Evolutionary conservation across 2,329 filamentous ascomycete species (phyloP).

Genomic region (Celoporthe dispersa): DNA sequence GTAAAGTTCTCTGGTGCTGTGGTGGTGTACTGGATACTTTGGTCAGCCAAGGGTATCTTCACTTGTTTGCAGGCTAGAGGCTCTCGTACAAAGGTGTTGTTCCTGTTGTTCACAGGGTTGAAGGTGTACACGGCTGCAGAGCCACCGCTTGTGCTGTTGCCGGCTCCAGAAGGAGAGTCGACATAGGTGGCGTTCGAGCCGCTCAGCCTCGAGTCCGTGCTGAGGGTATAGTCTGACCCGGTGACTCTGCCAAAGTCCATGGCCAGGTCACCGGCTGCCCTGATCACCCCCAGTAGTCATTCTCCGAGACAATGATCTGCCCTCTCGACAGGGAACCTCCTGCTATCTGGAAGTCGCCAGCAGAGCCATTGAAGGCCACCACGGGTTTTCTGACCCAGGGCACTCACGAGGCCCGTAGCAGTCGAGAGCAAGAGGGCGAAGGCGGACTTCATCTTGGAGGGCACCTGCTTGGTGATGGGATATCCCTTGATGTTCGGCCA

Average conservation of each 20-base stretch:
- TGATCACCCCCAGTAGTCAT: constrained; percentile 72
- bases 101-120: constrained; percentile 48
- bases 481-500: not conserved
- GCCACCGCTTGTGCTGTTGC: constrained; percentile 10
- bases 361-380: constrained; percentile 43
- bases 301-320: constrained; percentile 58
- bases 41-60: not conserved
- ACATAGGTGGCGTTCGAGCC: constrained; percentile 36
- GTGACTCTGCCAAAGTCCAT: constrained; percentile 73
- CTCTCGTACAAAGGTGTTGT: constrained; percentile 51
- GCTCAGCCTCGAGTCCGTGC: constrained; percentile 49
- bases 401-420: constrained; percentile 36
- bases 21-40: constrained; percentile 45
- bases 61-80: not conserved
- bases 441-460: constrained; percentile 22
- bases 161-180: not conserved
- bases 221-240: constrained; percentile 64
- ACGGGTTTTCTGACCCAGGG: constrained; percentile 57
- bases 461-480: constrained; percentile 6
- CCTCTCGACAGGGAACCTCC: constrained; percentile 44
- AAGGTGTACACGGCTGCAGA: constrained; percentile 43
- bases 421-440: constrained; percentile 31
- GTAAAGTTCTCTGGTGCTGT: constrained; percentile 47
- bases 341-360: constrained; percentile 41
- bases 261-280: constrained; percentile 69